A percentile compares a stretch with the other conserved stretches of the same genome.
These are phyloP conservation scores for Candida chauliodis DNA, from an alignment of 805 yeast species.

Conservation along the genomic window DNA sequence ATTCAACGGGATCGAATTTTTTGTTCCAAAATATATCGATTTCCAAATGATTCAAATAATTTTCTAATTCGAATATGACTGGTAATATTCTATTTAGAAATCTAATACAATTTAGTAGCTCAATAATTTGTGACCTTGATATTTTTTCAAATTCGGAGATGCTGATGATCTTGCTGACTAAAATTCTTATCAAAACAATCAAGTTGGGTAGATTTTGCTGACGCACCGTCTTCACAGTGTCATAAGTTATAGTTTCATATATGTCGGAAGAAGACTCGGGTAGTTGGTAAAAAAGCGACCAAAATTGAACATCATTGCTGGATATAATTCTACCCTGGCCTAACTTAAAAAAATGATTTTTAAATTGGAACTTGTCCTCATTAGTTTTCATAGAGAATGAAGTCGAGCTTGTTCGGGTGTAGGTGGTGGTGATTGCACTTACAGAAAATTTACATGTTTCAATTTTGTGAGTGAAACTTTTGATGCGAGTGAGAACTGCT, in stretches of 20 bases:
- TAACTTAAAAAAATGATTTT: conserved; percentile 57
- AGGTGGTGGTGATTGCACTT: background rate
- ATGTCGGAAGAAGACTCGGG: conserved; percentile 57
- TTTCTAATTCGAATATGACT: conserved; percentile 53
- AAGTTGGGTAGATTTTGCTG: conserved; percentile 58
- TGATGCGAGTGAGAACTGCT: background rate
- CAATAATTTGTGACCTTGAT: conserved; percentile 20
- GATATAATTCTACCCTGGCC: conserved; percentile 42
- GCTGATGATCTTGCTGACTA: conserved; percentile 21
- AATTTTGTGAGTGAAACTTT: background rate
- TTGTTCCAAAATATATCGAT: conserved; percentile 23
- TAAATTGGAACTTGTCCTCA: conserved; percentile 63
- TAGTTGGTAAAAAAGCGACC: conserved; percentile 27
- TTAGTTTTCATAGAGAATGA: conserved; percentile 57
- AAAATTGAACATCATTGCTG: conserved; percentile 21
- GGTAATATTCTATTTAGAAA: conserved; percentile 66
- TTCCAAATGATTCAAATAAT: conserved; percentile 22
- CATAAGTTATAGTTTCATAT: conserved; percentile 50
- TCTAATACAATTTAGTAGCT: conserved; percentile 60
- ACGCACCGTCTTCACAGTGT: conserved; percentile 58
- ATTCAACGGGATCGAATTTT: conserved; percentile 9
- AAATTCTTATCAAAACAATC: conserved; percentile 43
- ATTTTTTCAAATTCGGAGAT: conserved; percentile 7
- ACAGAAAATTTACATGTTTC: background rate
- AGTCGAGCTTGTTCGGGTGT: background rate